Base-by-base conservation (phyloP, 2,329 filamentous ascomycete species). In the Colletotrichum gigasporum region DNA sequence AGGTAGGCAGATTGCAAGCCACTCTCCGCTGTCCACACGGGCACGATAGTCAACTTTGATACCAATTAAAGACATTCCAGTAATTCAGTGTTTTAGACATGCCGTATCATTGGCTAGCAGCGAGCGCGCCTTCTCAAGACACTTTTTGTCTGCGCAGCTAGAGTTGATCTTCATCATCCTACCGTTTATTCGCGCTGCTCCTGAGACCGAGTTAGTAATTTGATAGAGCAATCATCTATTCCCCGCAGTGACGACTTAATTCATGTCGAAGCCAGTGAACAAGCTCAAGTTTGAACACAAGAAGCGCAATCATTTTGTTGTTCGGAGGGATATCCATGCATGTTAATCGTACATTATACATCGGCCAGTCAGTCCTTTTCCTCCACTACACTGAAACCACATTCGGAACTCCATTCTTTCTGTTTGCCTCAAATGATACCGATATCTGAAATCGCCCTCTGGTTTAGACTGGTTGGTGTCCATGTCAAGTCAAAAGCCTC, bases 291-390 rank as follows among this genome's bases (percentile, higher is more conserved):
- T 28, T 14, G 3, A 30, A 12, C 11, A 5, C 7, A 30, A 42
- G 28, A 62, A 12, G 11, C 18, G 4, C 24, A 28, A 11, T 57
- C 58, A 22, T 42, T 48, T 35, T 63, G 20, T 35, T 50, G 28
- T 30, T 50, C 18, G 34, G 41, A 22, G 35, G 39, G 47, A 60
- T 60, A 63, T 60, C 55, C 55, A 41, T 53, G 47, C 32, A 20
- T 53, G 20, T n/a, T 60, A 60, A 41, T 63, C 55, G 55, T 60
- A 64, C 61, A 64, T 39, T 53, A 59, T 53, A 53, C 45, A 45
- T 58, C 53, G 14, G 7, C n/a, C 41, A 41, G 30, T 24, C 12
- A 26, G 11, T 35, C 26, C 20, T 34, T 14, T 30, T 39, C 12
- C 41, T 34, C 22, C 9, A 22, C 12, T 12, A 28, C 16, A 35